phyloP scores from a whole-genome alignment of 768 basidiomycete genomes.

The Tulasnella sp. region DNA sequence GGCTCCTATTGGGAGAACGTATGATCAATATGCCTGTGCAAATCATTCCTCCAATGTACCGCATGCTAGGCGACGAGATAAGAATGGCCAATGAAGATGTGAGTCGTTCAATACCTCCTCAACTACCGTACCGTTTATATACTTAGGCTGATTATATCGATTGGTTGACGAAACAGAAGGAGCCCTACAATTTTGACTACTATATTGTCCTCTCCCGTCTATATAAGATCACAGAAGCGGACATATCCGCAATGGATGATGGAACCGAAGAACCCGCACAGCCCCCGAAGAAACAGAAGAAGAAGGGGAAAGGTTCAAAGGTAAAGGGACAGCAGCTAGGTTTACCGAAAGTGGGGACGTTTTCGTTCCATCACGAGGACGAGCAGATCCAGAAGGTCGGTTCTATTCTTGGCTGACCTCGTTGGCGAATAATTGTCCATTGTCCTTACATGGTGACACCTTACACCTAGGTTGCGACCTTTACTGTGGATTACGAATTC shows the following conservation, averaged over 20 bases:
- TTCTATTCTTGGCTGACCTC: conserved; percentile 1
- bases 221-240: conserved; percentile 66
- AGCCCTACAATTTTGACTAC: conserved; percentile 63
- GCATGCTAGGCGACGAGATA: conserved; percentile 79
- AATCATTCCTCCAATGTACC: conserved; percentile 84
- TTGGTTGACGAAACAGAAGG: conserved; percentile 32
- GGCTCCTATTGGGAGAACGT: conserved; percentile 77
- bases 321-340: not conserved
- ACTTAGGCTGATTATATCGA: too few relatives aligned
- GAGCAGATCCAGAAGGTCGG: conserved; percentile 56
- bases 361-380: conserved; percentile 79
- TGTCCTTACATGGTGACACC: not conserved
- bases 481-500: conserved; percentile 45
- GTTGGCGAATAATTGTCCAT: too few relatives aligned
- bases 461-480: conserved; percentile 37
- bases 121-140: not conserved
- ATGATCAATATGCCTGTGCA: conserved; percentile 95
- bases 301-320: conserved; percentile 38
- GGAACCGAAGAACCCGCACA: conserved; percentile 23
- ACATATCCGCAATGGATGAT: conserved; percentile 37
- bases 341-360: not conserved
- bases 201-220: conserved; percentile 66
- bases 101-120: conserved; percentile 23
- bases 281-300: conserved; percentile 30
- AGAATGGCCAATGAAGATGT: conserved; percentile 58